Evolutionary conservation across 305 asterid species (phyloP), one percentile per base, ranked within the genome.

Genomic region (Fraxinus albicans): DNA sequence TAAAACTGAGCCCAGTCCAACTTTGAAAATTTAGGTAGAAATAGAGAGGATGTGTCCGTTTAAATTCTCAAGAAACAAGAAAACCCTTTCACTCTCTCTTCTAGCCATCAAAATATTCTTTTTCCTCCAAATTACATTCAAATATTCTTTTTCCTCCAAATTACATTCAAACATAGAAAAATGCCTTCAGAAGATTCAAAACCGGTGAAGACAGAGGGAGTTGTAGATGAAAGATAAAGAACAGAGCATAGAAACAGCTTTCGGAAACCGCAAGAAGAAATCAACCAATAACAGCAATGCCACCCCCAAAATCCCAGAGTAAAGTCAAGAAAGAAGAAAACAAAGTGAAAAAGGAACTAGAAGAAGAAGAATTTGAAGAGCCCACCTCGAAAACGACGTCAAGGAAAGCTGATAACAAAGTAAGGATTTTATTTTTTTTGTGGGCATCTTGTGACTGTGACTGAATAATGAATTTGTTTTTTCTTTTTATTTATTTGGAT

Each of bases 121-220:
- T 83, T 73, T 55, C 25, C 23, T 5, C 55, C n/a, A 78, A 78
- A 55, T 60, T 69, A 80, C 23, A 72, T 31, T 33, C 76, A 72
- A 70, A 35, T 25, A 38, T 81, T 76, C 67, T n/a, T 75, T 83
- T 73, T 55, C 25, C 23, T 5, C 55, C n/a, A 78, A 78, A 55
- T 60, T 69, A 80, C 23, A 58, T 38, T 76, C 53, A 3, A 29
- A 12, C 76, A 7, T 21, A 10, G 73, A 40, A 40, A 77, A 85
- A 93, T 93, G 98, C 78, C 86, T 12, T 75, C 84, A 19, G 90
- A 58, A 74, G 87, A 85, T 78, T 81, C 89, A 72, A 89, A 89
- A 53, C 27, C 69, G 33, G 81, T 85, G 86, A 91, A 88, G 90
- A 88, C 84, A 83, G 92, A 86, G 78, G 90, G 84, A 75, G 50